Evolutionary conservation across 2,329 filamentous ascomycete species (phyloP).

Genomic region (Colletotrichum sp.): DNA sequence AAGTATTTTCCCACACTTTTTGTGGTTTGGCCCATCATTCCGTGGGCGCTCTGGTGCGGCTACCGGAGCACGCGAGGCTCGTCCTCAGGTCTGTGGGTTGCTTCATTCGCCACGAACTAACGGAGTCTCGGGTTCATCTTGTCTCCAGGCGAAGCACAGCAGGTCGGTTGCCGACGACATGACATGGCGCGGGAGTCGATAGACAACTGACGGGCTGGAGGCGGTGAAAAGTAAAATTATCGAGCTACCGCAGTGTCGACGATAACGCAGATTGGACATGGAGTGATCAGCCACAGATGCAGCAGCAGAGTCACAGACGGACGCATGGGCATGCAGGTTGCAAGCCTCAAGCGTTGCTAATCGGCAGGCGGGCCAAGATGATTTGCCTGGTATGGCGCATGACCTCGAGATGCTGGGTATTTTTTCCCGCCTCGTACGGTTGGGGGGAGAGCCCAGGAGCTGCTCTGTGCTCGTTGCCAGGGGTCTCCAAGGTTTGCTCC

Average conservation of each 20-base stretch:
- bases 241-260: background rate
- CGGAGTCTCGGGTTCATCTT: background rate
- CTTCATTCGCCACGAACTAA: slow-evolving; percentile 1
- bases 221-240: background rate
- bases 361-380: background rate
- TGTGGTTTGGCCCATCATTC: background rate
- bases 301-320: background rate
- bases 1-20: background rate
- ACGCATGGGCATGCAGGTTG: background rate
- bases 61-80: background rate
- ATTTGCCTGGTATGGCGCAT: slow-evolving; percentile 2
- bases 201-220: background rate
- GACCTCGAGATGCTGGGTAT: background rate
- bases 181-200: background rate
- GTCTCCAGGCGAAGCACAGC: background rate
- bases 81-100: background rate
- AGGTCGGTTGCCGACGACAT: background rate
- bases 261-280: background rate
- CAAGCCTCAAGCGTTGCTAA: background rate
- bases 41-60: background rate
- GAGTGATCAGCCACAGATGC: background rate
- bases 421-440: background rate
- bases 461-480: background rate
- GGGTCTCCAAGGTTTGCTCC: slow-evolving; percentile 13
- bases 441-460: background rate